phyloP scores from a whole-genome alignment of 1,284 basidiomycete genomes.

The Ustilago tritici region DNA sequence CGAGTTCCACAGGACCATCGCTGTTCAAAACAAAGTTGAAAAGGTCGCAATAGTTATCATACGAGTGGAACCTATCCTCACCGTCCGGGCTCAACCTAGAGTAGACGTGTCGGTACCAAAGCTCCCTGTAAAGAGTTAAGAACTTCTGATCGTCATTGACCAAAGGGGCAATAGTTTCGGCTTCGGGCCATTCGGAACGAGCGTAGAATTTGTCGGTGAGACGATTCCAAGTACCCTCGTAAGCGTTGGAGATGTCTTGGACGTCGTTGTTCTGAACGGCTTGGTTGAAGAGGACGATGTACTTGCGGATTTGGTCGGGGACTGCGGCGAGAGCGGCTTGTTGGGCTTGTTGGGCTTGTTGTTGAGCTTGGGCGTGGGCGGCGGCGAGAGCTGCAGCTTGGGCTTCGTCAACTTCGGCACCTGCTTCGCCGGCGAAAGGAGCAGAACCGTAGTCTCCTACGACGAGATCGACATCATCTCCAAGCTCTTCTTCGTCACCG shows the following conservation, averaged over 20 bases:
- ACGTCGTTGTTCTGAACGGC: constrained; percentile 65
- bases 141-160: constrained; percentile 76
- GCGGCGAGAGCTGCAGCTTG: constrained; percentile 57
- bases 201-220: constrained; percentile 95
- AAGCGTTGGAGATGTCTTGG: constrained; percentile 85
- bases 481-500: constrained; percentile 54
- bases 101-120: constrained; percentile 92
- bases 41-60: constrained; percentile 98
- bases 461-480: constrained; percentile 58
- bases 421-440: constrained; percentile 31
- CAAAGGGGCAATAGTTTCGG: constrained; percentile 91
- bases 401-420: constrained; percentile 46
- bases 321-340: constrained; percentile 64
- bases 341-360: constrained; percentile 60
- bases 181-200: constrained; percentile 96
- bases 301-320: constrained; percentile 68
- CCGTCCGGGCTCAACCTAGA: constrained; percentile 93
- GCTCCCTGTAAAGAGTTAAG: constrained; percentile 93
- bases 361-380: constrained; percentile 59
- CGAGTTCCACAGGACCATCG: constrained; percentile 89
- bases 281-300: constrained; percentile 67
- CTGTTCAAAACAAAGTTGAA: constrained; percentile 94
- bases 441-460: constrained; percentile 45
- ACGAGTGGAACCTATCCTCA: constrained; percentile 97
- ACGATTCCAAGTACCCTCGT: constrained; percentile 96